Conservation (phyloP, 176 grass and related monocot species). For the Rhynchospora pubera region DNA sequence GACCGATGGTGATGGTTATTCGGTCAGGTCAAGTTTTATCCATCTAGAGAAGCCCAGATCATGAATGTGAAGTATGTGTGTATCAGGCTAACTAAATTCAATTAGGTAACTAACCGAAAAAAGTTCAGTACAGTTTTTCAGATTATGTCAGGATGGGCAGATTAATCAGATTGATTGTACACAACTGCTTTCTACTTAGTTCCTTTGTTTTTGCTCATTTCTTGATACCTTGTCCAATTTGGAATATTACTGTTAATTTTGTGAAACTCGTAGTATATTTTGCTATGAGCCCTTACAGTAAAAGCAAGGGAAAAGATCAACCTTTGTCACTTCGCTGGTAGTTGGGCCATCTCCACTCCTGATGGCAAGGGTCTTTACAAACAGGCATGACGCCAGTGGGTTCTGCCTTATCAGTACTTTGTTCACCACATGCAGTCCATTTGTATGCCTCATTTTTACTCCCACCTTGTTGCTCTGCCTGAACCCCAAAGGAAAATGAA, state of each 20-base stretch:
- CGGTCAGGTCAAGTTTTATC: background rate
- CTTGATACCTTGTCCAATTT: background rate
- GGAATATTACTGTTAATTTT: background rate
- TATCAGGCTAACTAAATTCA: background rate
- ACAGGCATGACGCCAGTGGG: background rate
- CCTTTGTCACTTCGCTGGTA: constrained; percentile 11
- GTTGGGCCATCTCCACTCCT: constrained; percentile 4
- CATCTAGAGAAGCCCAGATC: background rate
- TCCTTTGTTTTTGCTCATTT: background rate
- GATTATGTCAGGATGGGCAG: background rate
- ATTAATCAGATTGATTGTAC: background rate
- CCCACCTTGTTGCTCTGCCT: background rate
- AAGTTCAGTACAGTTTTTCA: background rate
- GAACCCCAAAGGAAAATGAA: background rate
- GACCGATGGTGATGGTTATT: background rate
- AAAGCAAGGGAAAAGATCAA: background rate
- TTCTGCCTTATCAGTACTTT: background rate
- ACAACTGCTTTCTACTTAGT: background rate
- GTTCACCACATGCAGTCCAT: background rate
- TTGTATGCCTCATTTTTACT: constrained; percentile 13
- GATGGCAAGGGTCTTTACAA: constrained; percentile 1
- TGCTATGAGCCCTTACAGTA: background rate
- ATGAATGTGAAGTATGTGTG: background rate
- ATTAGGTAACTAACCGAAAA: background rate
- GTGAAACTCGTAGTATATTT: background rate